These are phyloP conservation scores for Tetrapisispora iriomotensis DNA, from an alignment of 805 yeast genomes.

Conservation along the genomic window DNA sequence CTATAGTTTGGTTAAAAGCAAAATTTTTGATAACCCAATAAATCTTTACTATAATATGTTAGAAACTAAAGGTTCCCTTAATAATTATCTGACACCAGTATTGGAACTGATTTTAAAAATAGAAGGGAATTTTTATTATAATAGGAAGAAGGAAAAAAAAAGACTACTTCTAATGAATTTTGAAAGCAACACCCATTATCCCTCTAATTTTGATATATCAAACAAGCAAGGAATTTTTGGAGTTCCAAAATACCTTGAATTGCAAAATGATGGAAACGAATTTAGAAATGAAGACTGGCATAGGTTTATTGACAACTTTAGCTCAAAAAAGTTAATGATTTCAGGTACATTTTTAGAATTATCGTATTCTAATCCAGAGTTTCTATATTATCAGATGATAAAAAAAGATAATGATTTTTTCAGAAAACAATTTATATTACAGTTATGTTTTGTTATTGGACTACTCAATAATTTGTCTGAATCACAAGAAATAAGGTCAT, in stretches of 20 bases:
- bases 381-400: slow-evolving; percentile 17
- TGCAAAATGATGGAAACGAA: background rate
- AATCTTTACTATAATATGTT: slow-evolving; percentile 9
- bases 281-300: background rate
- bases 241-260: slow-evolving; percentile 12
- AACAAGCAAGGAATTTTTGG: background rate
- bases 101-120: slow-evolving; percentile 15
- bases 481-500: slow-evolving; percentile 12
- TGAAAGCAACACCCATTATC: slow-evolving; percentile 13
- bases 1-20: slow-evolving; percentile 13
- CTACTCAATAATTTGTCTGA: slow-evolving; percentile 11
- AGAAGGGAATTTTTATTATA: slow-evolving; percentile 18
- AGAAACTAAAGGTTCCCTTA: slow-evolving; percentile 11
- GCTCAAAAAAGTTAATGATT: slow-evolving; percentile 3
- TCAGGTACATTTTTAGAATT: slow-evolving; percentile 19
- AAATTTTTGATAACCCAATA: slow-evolving; percentile 16
- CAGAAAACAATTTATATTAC: slow-evolving; percentile 24
- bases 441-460: slow-evolving; percentile 13
- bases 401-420: slow-evolving; percentile 15
- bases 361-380: slow-evolving; percentile 12
- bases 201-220: slow-evolving; percentile 9
- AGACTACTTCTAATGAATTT: slow-evolving; percentile 7
- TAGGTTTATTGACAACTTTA: background rate
- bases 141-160: slow-evolving; percentile 6
- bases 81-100: slow-evolving; percentile 10